These are phyloP conservation scores for Cladophialophora yegresii DNA, from an alignment of 2,329 filamentous ascomycete species.

Conservation along the genomic window DNA sequence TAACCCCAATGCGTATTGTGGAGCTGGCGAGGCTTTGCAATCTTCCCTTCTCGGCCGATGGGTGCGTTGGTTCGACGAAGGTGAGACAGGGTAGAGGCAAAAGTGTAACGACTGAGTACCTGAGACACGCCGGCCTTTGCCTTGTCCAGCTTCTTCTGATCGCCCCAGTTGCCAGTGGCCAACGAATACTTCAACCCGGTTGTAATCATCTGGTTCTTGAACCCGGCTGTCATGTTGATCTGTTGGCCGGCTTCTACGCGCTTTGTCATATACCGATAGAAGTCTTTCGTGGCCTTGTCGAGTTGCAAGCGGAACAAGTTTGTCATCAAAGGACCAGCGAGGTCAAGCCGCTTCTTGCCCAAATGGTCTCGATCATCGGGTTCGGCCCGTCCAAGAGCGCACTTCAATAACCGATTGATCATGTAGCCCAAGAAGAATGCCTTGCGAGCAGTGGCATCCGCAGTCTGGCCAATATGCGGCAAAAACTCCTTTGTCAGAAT, in stretches of 20 bases:
- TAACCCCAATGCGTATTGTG: constrained; percentile 99
- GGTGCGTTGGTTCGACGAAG: constrained; percentile 96
- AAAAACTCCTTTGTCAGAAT: constrained; percentile 96
- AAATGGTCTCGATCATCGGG: constrained; percentile 98
- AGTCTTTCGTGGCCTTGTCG: constrained; percentile 84
- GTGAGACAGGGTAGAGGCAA: constrained; percentile 94
- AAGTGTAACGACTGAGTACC: constrained; percentile 96
- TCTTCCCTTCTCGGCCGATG: constrained; percentile 95
- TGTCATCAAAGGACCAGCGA: constrained; percentile 91
- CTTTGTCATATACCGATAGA: constrained; percentile 85
- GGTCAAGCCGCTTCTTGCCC: constrained; percentile 95
- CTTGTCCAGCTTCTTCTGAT: constrained; percentile 96
- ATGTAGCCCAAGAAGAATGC: constrained; percentile 99
- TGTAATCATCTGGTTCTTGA: constrained; percentile 87
- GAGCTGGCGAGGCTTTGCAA: constrained; percentile 94
- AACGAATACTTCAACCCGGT: constrained; percentile 96
- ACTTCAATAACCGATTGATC: constrained; percentile 94
- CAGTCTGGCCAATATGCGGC: constrained; percentile 92
- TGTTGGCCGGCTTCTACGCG: constrained; percentile 87
- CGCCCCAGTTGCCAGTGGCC: constrained; percentile 98
- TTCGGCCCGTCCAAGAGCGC: constrained; percentile 86
- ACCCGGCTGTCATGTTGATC: constrained; percentile 86
- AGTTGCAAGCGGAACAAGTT: constrained; percentile 93
- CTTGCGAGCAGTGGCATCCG: constrained; percentile 93
- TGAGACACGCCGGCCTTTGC: constrained; percentile 97